These are phyloP conservation scores for Rhizopus arrhizus DNA, from an alignment of 371 early-diverging fungal genomes.

Conservation along the genomic window DNA sequence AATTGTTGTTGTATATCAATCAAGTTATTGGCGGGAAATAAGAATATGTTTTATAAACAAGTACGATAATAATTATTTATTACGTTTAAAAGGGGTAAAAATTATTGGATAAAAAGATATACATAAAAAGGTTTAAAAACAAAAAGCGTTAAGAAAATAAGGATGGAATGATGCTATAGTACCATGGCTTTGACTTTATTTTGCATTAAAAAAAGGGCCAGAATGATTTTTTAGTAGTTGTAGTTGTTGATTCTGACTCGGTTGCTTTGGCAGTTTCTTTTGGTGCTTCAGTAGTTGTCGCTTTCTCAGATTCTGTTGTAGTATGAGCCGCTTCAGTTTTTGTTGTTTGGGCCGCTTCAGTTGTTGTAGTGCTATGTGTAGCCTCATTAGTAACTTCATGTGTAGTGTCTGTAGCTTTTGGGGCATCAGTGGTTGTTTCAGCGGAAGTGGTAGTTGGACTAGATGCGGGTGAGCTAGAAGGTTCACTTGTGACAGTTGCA, in stretches of 20 bases:
- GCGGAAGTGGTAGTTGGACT: constrained; percentile 6
- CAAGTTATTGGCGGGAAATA: no score
- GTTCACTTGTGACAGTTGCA: constrained; percentile 3
- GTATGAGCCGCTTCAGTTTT: no score
- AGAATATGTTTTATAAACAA: no score
- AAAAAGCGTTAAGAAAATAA: background rate
- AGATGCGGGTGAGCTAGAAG: constrained; percentile 8
- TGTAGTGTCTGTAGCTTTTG: no score
- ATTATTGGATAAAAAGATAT: no score
- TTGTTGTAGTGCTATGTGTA: no score
- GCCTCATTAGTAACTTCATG: no score
- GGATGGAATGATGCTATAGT: background rate
- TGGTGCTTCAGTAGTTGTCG: background rate
- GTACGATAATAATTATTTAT: no score
- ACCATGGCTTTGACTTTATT: background rate
- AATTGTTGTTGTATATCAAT: no score
- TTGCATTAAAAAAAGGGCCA: background rate
- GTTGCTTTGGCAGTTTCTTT: background rate
- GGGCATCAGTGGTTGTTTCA: background rate
- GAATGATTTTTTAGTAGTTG: background rate
- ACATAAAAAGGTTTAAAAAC: background rate
- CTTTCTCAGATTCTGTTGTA: no score
- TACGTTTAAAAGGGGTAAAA: no score
- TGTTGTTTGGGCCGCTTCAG: no score
- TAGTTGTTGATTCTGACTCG: background rate